Evolutionary conservation across 495 filamentous ascomycete species (phyloP).

Genomic region (Achaetomiella virescens): DNA sequence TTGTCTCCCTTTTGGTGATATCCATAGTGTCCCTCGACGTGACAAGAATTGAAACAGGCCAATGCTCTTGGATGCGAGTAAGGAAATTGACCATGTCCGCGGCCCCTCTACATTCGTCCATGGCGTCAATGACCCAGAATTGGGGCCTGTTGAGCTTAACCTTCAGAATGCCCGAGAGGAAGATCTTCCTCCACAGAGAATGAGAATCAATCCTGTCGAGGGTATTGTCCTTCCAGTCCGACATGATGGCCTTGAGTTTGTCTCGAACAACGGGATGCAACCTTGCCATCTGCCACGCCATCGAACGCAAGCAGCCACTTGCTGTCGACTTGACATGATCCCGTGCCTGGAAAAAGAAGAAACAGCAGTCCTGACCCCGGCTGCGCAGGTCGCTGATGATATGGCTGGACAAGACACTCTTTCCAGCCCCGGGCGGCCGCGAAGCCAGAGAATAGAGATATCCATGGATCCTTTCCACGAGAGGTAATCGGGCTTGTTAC

Average conservation of each 20-base stretch:
- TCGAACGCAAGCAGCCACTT: conserved; percentile 2
- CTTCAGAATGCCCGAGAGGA: conserved; percentile 4
- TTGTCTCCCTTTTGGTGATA: neutral
- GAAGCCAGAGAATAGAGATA: neutral
- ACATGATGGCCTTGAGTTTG: neutral
- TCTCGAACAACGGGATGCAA: neutral
- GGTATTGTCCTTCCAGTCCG: neutral
- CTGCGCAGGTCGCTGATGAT: conserved; percentile 3
- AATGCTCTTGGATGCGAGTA: conserved; percentile 8
- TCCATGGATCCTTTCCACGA: neutral
- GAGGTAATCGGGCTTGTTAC: neutral
- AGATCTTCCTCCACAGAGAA: conserved; percentile 1
- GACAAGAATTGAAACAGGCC: conserved; percentile 13
- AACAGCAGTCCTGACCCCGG: neutral
- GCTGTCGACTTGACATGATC: conserved; percentile 6
- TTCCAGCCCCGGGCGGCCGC: neutral
- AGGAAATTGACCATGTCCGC: conserved; percentile 8
- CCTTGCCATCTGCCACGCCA: conserved; percentile 13
- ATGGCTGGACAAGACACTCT: conserved; percentile 1
- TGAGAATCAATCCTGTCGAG: neutral
- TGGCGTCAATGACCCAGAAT: conserved; percentile 12
- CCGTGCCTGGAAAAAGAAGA: conserved; percentile 6
- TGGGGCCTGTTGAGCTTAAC: neutral
- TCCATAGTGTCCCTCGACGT: conserved; percentile 12
- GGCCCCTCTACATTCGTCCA: conserved; percentile 8